Percentiles rank a stretch among this genome's conserved stretches.
Evolutionary conservation across 371 early-diverging fungal genomes (phyloP).

Genomic region (Mucor irregularis): DNA sequence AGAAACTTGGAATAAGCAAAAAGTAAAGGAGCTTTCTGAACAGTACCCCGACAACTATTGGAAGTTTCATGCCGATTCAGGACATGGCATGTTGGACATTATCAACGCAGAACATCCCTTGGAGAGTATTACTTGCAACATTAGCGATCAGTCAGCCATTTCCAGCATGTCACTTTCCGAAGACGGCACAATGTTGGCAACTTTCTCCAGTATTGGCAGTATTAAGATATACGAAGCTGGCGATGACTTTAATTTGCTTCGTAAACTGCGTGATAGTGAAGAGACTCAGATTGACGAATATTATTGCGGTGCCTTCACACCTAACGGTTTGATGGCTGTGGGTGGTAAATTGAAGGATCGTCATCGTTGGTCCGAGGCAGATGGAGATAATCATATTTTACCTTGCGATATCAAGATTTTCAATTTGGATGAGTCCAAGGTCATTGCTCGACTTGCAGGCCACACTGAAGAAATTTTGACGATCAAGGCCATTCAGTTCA

Average conservation of each 20-base stretch:
- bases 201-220: constrained; percentile 79
- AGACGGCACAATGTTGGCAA: constrained; percentile 81
- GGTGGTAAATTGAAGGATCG: constrained; percentile 76
- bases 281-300: constrained; percentile 89
- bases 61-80: constrained; percentile 50
- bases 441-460: constrained; percentile 68
- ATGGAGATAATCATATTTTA: constrained; percentile 89
- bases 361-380: constrained; percentile 79
- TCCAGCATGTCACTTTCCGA: constrained; percentile 78
- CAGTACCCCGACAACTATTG: constrained; percentile 68
- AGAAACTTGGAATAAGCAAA: not conserved
- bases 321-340: constrained; percentile 35
- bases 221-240: constrained; percentile 79
- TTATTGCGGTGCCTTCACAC: constrained; percentile 77
- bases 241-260: constrained; percentile 59
- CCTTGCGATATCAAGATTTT: constrained; percentile 90
- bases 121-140: constrained; percentile 48
- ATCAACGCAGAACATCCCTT: constrained; percentile 69
- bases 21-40: constrained; percentile 42
- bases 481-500: constrained; percentile 72
- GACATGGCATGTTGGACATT: constrained; percentile 48
- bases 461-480: constrained; percentile 87
- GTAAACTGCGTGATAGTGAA: constrained; percentile 70
- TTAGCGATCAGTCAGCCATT: constrained; percentile 62
- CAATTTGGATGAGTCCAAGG: constrained; percentile 71